These are phyloP conservation scores for Geotrichum klebahnii DNA, from an alignment of 1,139 yeast species.

Conservation along the genomic window DNA sequence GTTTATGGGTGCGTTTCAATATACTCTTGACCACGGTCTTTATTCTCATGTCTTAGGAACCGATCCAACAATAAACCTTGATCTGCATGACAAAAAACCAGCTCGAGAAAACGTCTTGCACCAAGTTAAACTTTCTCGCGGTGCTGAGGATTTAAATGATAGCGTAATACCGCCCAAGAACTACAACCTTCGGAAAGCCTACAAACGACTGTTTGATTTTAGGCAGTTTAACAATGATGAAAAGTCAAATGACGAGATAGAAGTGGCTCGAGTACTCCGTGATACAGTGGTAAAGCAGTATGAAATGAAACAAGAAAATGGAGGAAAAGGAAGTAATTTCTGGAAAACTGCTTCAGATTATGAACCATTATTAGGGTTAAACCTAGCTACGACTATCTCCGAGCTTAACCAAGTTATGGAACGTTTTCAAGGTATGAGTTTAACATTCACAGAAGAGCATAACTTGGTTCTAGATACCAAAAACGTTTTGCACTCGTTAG, in stretches of 20 bases:
- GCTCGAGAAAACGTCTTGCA: not conserved
- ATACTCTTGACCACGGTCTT: slow-evolving; percentile 15
- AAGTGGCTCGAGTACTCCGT: not conserved
- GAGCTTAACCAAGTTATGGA: not conserved
- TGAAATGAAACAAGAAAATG: not conserved
- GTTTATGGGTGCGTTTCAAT: slow-evolving; percentile 16
- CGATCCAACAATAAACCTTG: slow-evolving; percentile 7
- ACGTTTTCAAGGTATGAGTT: not conserved
- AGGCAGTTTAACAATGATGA: not conserved
- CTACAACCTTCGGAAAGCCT: not conserved
- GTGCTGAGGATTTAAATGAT: slow-evolving; percentile 2
- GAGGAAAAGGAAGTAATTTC: not conserved
- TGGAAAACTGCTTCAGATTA: not conserved
- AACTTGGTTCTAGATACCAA: not conserved
- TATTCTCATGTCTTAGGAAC: slow-evolving; percentile 14
- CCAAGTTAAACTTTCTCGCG: slow-evolving; percentile 3
- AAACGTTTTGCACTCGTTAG: not conserved
- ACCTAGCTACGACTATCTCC: not conserved
- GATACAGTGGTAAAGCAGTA: not conserved
- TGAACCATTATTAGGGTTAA: not conserved
- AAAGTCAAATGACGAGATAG: not conserved
- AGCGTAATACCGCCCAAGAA: not conserved
- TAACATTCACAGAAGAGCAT: not conserved
- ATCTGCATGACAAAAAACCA: slow-evolving; percentile 9
- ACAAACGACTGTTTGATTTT: slow-evolving; percentile 3